phyloP scores from a whole-genome alignment of 2,329 filamentous ascomycete species.

The Fonsecaea erecta region DNA sequence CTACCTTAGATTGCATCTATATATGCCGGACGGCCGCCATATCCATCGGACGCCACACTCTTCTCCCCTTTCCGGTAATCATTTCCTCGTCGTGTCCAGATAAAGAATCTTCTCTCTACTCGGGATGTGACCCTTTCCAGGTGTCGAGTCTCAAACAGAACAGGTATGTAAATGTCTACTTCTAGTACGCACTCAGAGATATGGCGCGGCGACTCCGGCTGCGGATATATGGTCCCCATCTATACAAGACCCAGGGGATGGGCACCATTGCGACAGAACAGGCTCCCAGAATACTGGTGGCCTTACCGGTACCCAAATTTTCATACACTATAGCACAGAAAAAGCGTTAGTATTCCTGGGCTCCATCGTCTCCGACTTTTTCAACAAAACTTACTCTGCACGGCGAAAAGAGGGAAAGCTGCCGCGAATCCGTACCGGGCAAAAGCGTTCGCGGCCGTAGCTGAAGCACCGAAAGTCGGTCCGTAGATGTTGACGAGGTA shows the following conservation, averaged over 20 bases:
- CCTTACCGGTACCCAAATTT: constrained; percentile 4
- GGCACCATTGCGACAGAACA: constrained; percentile 9
- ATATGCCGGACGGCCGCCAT: no score
- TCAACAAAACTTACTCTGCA: constrained; percentile 27
- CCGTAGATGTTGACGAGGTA: constrained; percentile 41
- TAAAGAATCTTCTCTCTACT: neutral
- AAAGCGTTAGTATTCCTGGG: neutral
- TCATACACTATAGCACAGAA: neutral
- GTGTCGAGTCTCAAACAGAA: no score
- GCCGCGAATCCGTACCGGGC: constrained; percentile 42
- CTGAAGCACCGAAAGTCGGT: constrained; percentile 36
- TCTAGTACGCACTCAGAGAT: neutral
- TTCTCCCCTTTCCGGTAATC: no score
- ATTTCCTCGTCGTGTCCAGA: no score
- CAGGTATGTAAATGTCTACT: neutral
- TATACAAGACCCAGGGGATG: constrained; percentile 8
- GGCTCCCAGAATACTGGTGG: constrained; percentile 10
- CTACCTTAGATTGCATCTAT: neutral
- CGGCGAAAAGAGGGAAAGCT: constrained; percentile 44
- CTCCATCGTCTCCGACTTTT: no score
- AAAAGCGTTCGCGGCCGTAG: constrained; percentile 42
- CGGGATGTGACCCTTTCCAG: no score
- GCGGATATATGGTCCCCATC: constrained; percentile 6
- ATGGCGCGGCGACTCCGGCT: constrained; percentile 6
- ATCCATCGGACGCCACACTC: no score